Base-by-base conservation (phyloP, 306 rosid species). In the Comarum palustre region DNA sequence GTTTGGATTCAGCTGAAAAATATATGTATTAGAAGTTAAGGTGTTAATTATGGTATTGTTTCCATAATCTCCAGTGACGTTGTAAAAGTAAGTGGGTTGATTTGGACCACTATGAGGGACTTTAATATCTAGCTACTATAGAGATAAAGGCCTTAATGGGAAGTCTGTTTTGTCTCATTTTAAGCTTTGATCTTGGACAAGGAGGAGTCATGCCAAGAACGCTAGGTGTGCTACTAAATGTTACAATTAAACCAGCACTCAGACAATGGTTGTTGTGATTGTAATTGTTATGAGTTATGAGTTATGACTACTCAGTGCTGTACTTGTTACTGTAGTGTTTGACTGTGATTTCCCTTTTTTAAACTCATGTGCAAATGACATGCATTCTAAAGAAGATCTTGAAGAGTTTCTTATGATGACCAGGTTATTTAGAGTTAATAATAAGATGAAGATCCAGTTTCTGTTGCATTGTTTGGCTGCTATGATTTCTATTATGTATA, bases 301-400 rank as follows among this genome's bases (percentile, higher is more conserved):
- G 39, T 31, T 25, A 73, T 5, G 85, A 85, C n/a, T n/a, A n/a
- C n/a, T n/a, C n/a, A n/a, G 8, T 36, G 39, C 31, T 68, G 85
- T 85, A 29, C 73, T 85, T 85, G 65, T n/a, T 85, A 46, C 17
- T 46, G 0, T 1, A 16, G 20, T 47, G 52, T 16, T 5, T 47
- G n/a, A 20, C 52, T 47, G 1, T 47, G 52, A 47, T 47, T 47
- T 16, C 52, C 20, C 48, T 47, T 4, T 47, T 6, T 47, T 8
- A 16, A 47, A 16, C n/a, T 47, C 52, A 17, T 47, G 20, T 17
- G 52, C 52, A 16, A 47, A 16, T 47, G 52, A 47, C 2, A 16
- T 1, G 5, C 10, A 36, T 36, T 6, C 8, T 36, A 36, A 36
- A 36, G n/a, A n/a, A n/a, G 39, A 36, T n/a, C 25, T 7, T 47